Evolutionary conservation across 2,329 filamentous ascomycete genomes (phyloP).

Genomic region (Penicillium digitatum): DNA sequence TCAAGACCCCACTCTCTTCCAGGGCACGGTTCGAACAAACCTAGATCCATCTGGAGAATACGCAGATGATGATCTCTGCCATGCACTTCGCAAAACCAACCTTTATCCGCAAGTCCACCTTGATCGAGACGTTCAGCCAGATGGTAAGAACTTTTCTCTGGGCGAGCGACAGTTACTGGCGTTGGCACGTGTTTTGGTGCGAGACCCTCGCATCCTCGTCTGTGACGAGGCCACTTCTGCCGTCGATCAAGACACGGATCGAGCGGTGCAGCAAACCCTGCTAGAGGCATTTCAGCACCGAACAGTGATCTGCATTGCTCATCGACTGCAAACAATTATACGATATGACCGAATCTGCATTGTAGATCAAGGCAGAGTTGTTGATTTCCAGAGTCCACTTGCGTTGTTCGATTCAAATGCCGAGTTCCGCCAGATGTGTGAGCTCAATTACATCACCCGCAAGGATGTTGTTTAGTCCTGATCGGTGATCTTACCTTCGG

Average conservation of each 20-base stretch:
- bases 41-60: background rate
- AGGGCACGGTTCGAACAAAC: background rate
- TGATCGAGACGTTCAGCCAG: background rate
- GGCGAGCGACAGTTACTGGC: background rate
- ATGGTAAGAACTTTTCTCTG: background rate
- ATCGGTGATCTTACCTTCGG: background rate
- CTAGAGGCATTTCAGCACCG: background rate
- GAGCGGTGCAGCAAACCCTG: background rate
- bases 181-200: background rate
- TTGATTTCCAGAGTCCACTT: background rate
- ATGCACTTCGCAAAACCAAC: background rate
- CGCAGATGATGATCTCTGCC: background rate
- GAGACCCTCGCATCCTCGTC: background rate
- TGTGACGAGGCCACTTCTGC: background rate
- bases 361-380: background rate
- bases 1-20: background rate
- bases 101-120: background rate
- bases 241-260: background rate
- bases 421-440: background rate
- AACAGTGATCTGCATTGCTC: background rate
- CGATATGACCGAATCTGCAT: background rate
- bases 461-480: background rate
- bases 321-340: background rate
- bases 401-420: background rate
- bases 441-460: background rate